Evolutionary conservation across 768 basidiomycete genomes (phyloP), one percentile per base, ranked within the genome.

Genomic region (Lactarius indigo): DNA sequence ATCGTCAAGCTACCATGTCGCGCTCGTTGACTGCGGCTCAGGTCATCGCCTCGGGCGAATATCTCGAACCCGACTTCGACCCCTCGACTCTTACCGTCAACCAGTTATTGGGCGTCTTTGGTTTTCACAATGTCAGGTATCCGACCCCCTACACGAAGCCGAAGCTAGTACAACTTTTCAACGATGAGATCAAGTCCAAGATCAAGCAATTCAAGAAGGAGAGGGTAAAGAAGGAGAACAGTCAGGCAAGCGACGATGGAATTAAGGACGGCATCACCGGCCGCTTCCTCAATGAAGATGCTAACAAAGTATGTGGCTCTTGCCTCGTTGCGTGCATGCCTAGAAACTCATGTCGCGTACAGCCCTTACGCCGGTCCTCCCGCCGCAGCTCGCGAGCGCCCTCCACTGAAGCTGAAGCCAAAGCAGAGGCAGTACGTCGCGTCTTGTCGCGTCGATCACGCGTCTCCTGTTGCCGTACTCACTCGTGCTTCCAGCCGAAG

Each of bases 241-340:
- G 89, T 69, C 75, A 82, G 59, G 87, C 93, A 6, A 93, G 91
- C 72, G 89, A 91, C 67, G 87, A 91, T 64, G 92, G 92, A 5
- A 94, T 94, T 61, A 85, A 80, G 44, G 90, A 94, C 75, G 92
- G 92, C 26, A 68, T 87, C n/a, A 93, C 92, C 8, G 92, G 92
- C n/a, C 76, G 82, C 74, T 87, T 83, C 41, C 75, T 94, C 66
- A 80, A 76, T 71, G 81, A 78, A 55, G 78, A 76, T 58, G 72
- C 74, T 57, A 64, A 47, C n/a, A 83, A 82, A 79, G 87, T 86
- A 61, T 58, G 75, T 70, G 7, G 20, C 50, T 50, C 61, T 66
- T 56, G 59, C 61, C 64, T 50, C 56, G 47, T 63, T 35, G 44
- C 44, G 20, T 52, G 55, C 59, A 69, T 37, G 52, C 64, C 54